Conservation (phyloP, 768 basidiomycete species). For the Trametes sanguinea region DNA sequence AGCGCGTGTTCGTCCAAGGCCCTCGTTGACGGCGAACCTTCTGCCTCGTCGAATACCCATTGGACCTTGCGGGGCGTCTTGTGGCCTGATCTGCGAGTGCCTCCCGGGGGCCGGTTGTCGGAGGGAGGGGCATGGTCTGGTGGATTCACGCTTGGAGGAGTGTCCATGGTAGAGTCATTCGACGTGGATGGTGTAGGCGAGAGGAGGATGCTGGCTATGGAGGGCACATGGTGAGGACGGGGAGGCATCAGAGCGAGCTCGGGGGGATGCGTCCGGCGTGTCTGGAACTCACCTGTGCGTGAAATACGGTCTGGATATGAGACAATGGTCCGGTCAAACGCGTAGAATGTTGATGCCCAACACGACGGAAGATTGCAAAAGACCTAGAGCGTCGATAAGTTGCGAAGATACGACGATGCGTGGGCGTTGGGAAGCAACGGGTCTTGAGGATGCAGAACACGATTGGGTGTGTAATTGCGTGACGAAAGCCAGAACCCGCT, state of each 20-base stretch:
- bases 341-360: constrained; percentile 3
- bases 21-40: constrained; percentile 30
- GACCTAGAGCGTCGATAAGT: neutral
- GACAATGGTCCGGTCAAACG: neutral
- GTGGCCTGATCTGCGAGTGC: constrained; percentile 32
- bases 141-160: constrained; percentile 16
- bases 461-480: constrained; percentile 1
- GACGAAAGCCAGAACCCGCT: neutral
- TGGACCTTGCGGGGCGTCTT: constrained; percentile 56
- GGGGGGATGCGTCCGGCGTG: neutral
- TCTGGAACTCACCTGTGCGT: neutral
- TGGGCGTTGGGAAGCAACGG: constrained; percentile 14
- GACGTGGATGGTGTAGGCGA: constrained; percentile 10
- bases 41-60: constrained; percentile 42
- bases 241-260: constrained; percentile 11
- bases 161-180: constrained; percentile 23
- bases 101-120: constrained; percentile 25
- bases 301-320: constrained; percentile 10
- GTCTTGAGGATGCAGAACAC: neutral
- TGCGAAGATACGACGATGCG: neutral
- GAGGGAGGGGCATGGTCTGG: neutral
- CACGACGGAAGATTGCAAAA: constrained; percentile 1
- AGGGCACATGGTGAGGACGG: constrained; percentile 23
- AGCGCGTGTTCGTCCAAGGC: constrained; percentile 56
- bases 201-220: constrained; percentile 26